Percentiles rank a stretch among this genome's conserved stretches.
Evolutionary conservation across 495 filamentous ascomycete species (phyloP).

Genomic region (Pseudomonodictys pantanalensis): DNA sequence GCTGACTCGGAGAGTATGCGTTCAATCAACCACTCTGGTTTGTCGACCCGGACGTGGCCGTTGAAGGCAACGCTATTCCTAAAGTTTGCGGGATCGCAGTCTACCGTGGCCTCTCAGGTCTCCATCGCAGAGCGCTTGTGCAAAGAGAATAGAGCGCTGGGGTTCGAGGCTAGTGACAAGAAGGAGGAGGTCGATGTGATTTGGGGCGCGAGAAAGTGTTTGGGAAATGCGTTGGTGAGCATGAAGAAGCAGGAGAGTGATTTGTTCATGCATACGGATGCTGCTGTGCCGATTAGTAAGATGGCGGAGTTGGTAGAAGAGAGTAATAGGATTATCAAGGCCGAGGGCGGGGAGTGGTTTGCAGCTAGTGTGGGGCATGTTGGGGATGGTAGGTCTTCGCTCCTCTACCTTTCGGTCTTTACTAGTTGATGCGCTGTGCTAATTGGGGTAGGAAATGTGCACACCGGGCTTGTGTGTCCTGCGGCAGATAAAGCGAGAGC

Average conservation of each 20-base stretch:
- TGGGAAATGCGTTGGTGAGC: conserved; percentile 70
- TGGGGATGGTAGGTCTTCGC: conserved; percentile 80
- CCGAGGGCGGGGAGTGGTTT: conserved; percentile 34
- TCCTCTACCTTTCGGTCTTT: too few species aligned
- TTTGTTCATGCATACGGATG: conserved; percentile 75
- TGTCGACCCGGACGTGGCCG: conserved; percentile 64
- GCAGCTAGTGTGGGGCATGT: conserved; percentile 75
- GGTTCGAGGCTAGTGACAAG: conserved; percentile 72
- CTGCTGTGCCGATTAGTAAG: conserved; percentile 71
- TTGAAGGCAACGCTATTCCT: conserved; percentile 90
- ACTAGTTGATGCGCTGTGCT: too few species aligned
- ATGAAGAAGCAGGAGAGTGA: conserved; percentile 52
- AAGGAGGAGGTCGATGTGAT: conserved; percentile 11
- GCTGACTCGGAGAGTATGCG: conserved; percentile 87
- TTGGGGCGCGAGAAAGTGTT: conserved; percentile 80
- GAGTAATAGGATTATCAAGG: conserved; percentile 52
- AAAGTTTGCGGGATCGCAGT: conserved; percentile 76
- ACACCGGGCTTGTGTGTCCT: conserved; percentile 20
- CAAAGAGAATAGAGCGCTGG: conserved; percentile 54
- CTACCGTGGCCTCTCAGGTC: conserved; percentile 76
- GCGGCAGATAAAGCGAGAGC: background rate
- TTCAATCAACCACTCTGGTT: conserved; percentile 75
- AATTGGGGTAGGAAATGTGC: conserved; percentile 31
- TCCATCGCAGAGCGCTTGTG: conserved; percentile 61
- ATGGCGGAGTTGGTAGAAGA: conserved; percentile 72